Evolutionary conservation across 345 rosid genomes (phyloP), one percentile per base, ranked within the genome.

Genomic region (Cardiospermum halicacabum): DNA sequence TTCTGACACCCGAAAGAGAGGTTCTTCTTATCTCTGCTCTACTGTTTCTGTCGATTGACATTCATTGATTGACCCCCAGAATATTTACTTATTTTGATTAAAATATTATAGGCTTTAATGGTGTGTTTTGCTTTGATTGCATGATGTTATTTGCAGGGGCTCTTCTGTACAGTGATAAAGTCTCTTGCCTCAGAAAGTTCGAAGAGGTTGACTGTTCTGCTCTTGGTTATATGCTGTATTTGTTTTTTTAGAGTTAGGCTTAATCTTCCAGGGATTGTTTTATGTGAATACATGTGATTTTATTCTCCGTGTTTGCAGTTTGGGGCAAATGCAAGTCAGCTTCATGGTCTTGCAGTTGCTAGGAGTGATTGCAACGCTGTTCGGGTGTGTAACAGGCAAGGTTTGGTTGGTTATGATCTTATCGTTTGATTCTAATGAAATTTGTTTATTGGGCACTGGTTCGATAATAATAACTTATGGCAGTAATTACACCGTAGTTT

Each of bases 311-410:
- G 27, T 7, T 42, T 32, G 45, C 77, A 80, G 81, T 55, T 78
- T 11, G 76, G 80, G 18, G 69, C 78, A 22, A 61, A 54, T 36
- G 34, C 31, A 26, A 72, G 77, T 58, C 65, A 72, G 34, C 72
- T 78, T 16, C 39, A 50, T 18, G 88, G 85, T 22, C 36, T 19
- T 70, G 69, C 68, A 11, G 47, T 77, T 60, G 61, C 54, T 13
- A 50, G 48, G 27, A 36, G 58, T 54, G 53, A 22, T 40, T 5
- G 74, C 42, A 43, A 51, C 36, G 53, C 56, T 58, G 37, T 48
- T 16, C 53, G 48, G 49, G 42, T 75, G 30, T 45, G 32, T 50
- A 49, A 31, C 11, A 58, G 9, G 18, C 72, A 67, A 73, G 84
- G 89, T 81, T 48, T 40, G 65, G 40, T 24, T 25, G 19, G 25